Percentiles rank a stretch among this genome's conserved stretches.
phyloP scores from a whole-genome alignment of 768 basidiomycete genomes.

The Amanita exitialis region DNA sequence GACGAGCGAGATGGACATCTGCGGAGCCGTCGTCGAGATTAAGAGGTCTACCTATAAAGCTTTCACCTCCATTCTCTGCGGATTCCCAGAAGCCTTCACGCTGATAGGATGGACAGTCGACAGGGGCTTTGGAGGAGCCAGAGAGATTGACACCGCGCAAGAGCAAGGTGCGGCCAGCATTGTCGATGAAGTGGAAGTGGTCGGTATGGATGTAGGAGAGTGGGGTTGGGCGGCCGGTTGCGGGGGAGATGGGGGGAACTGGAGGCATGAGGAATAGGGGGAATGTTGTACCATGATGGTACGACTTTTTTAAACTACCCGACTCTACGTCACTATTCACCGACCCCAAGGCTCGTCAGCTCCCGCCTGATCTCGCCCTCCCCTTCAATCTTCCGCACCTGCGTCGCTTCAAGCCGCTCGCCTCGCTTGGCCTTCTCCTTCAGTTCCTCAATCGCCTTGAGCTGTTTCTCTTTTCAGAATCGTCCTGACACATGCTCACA shows the following conservation, averaged over 20 bases:
- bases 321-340: background rate
- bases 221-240: slow-evolving; percentile 24
- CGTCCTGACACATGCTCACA: background rate
- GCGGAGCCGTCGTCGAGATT: slow-evolving; percentile 79
- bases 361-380: slow-evolving; percentile 81
- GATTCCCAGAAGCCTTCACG: slow-evolving; percentile 76
- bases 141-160: slow-evolving; percentile 94
- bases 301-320: background rate
- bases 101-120: slow-evolving; percentile 55
- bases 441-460: slow-evolving; percentile 98
- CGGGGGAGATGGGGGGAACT: slow-evolving; percentile 3
- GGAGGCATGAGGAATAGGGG: slow-evolving; percentile 2
- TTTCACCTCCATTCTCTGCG: slow-evolving; percentile 58
- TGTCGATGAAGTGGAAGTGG: slow-evolving; percentile 64
- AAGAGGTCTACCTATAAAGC: slow-evolving; percentile 71
- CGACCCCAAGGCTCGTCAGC: slow-evolving; percentile 34
- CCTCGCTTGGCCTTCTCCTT: slow-evolving; percentile 88
- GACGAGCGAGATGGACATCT: slow-evolving; percentile 76
- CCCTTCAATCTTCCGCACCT: slow-evolving; percentile 93
- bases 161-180: slow-evolving; percentile 63
- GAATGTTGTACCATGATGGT: background rate
- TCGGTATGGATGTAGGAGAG: slow-evolving; percentile 56
- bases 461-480: slow-evolving; percentile 29
- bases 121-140: slow-evolving; percentile 79
- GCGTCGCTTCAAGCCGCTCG: slow-evolving; percentile 88